Evolutionary conservation across 2,329 filamentous ascomycete species (phyloP), one percentile per base, ranked within the genome.

Genomic region (Diplodia seriata): DNA sequence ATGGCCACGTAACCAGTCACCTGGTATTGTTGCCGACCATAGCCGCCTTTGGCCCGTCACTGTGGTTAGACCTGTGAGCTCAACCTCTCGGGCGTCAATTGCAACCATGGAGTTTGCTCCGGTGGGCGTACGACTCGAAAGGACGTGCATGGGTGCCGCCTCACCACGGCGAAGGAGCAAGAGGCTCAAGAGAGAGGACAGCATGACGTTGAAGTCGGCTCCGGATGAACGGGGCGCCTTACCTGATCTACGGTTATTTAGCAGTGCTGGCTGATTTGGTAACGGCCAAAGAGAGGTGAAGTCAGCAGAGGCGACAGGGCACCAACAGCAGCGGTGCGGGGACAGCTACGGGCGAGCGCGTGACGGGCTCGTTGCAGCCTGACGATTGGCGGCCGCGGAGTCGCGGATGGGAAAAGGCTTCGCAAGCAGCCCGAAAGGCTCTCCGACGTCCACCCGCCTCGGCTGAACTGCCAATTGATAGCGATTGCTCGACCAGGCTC

Each of bases 221-320:
- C 29, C 43, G 59, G 59, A 38, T 36, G 43, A 18, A n/a, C 43
- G 59, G 59, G 43, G 23, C 59, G 29, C 36, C 18, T 38, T 62
- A 36, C 43, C 59, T 36, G 43, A 29, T 62, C n/a, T 29, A 50
- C 29, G 43, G 59, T 62, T 62, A 61, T 49, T 61, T 43, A 31
- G 57, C 57, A 49, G 57, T 29, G 38, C 31, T 51, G 43, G 29
- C 26, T 31, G 43, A n/a, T 31, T 62, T 61, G 57, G 43, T 31
- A 15, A 38, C 29, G 18, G 59, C 43, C n/a, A 26, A 62, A 62
- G 15, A 62, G 15, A 43, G 59, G 59, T 18, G 59, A 29, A 51
- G 59, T 31, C 56, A 49, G 40, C 56, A 23, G 43, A 26, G 59
- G 18, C n/a, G 26, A 62, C 20, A 51, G n/a, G 33, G 43, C 43